Percentiles rank a stretch among this genome's conserved stretches.
These are phyloP conservation scores for Trypanosoma boissoni DNA, from an alignment of 208 protist genomes.

Conservation along the genomic window DNA sequence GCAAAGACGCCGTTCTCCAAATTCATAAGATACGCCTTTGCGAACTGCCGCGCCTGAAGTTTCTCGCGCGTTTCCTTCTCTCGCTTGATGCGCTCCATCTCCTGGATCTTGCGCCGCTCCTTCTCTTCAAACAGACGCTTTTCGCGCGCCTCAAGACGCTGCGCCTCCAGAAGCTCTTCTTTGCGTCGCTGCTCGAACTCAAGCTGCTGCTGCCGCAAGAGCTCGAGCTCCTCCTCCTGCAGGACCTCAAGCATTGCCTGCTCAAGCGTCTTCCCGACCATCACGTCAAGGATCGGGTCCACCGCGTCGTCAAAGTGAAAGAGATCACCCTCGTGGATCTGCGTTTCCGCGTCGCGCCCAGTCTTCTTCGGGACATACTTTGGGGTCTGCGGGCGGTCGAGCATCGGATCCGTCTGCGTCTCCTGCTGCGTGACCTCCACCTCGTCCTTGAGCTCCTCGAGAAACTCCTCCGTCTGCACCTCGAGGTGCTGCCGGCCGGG, in stretches of 20 bases:
- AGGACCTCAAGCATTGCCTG: conserved; percentile 97
- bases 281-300: conserved; percentile 95
- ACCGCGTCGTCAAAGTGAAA: conserved; percentile 98
- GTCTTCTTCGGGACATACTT: conserved; percentile 93
- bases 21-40: conserved; percentile 92
- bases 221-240: conserved; percentile 97
- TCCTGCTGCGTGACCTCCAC: conserved; percentile 78
- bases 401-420: conserved; percentile 95
- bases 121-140: conserved; percentile 95
- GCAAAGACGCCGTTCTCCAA: conserved; percentile 92
- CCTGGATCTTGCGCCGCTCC: conserved; percentile 93
- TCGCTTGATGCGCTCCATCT: conserved; percentile 87
- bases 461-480: conserved; percentile 96
- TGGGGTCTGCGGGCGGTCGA: conserved; percentile 94
- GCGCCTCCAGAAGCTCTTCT: conserved; percentile 94
- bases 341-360: conserved; percentile 94
- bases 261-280: conserved; percentile 97
- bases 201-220: conserved; percentile 92
- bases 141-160: conserved; percentile 94
- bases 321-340: conserved; percentile 96
- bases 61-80: conserved; percentile 92
- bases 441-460: conserved; percentile 94
- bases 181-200: conserved; percentile 95
- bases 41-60: conserved; percentile 92
- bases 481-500: conserved; percentile 89